These are phyloP conservation scores for Aspergillus avenaceus DNA, from an alignment of 495 filamentous ascomycete genomes.

Conservation along the genomic window DNA sequence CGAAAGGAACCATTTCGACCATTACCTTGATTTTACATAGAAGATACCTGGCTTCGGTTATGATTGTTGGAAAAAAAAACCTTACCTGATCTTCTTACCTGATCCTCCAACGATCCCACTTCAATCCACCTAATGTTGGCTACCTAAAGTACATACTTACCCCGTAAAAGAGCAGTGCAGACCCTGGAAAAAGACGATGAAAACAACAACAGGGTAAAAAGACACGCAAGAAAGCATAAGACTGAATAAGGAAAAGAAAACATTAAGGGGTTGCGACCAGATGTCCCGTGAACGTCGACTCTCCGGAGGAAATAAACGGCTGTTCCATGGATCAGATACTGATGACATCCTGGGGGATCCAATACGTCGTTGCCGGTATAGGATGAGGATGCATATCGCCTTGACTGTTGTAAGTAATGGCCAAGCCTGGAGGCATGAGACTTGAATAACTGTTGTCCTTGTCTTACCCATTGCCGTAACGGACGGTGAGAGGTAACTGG, in stretches of 20 bases:
- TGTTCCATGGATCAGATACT: background rate
- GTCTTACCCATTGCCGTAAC: slow-evolving; percentile 58
- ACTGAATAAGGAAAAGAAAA: background rate
- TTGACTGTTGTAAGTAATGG: slow-evolving; percentile 19
- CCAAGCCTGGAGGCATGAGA: background rate
- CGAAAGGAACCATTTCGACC: slow-evolving; percentile 4
- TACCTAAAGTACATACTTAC: slow-evolving; percentile 53
- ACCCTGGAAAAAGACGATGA: slow-evolving; percentile 11
- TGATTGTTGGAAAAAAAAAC: slow-evolving; percentile 25
- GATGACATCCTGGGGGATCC: background rate
- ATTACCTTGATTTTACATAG: slow-evolving; percentile 29
- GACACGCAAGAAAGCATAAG: slow-evolving; percentile 15
- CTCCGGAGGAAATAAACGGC: background rate
- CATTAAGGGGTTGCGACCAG: slow-evolving; percentile 5
- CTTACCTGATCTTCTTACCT: slow-evolving; percentile 78
- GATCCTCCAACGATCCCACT: slow-evolving; percentile 20
- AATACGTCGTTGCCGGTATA: slow-evolving; percentile 5
- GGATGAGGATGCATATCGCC: slow-evolving; percentile 1
- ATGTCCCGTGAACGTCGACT: slow-evolving; percentile 3
- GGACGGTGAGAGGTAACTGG: slow-evolving; percentile 39
- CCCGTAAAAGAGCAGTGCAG: slow-evolving; percentile 17
- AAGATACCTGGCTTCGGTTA: slow-evolving; percentile 31
- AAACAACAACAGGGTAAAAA: slow-evolving; percentile 19
- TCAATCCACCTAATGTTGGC: slow-evolving; percentile 19
- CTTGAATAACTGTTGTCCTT: slow-evolving; percentile 8